Evolutionary conservation across 2,329 filamentous ascomycete genomes (phyloP).

Genomic region (Verticillium albo-atrum): DNA sequence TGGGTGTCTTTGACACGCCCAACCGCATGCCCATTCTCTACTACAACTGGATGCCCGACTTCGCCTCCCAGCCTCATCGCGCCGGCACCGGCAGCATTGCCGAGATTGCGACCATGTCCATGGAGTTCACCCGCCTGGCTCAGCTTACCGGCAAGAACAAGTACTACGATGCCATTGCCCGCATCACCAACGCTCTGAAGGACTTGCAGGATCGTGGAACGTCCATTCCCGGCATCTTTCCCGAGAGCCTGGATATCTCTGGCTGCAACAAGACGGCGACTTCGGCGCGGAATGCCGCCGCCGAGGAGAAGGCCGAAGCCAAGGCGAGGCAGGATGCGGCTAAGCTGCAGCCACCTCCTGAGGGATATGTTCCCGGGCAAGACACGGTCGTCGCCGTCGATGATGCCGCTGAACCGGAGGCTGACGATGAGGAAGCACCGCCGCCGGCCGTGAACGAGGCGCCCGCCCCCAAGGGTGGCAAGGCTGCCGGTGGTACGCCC

Average conservation of each 20-base stretch:
- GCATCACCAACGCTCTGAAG: conserved; percentile 77
- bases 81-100: conserved; percentile 56
- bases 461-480: neutral
- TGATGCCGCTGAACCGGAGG: neutral
- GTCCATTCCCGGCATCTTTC: conserved; percentile 74
- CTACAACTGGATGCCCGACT: conserved; percentile 70
- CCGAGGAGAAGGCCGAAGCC: conserved; percentile 29
- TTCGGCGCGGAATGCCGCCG: conserved; percentile 15
- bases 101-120: conserved; percentile 74
- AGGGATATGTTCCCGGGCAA: neutral
- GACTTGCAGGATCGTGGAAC: conserved; percentile 67
- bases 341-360: neutral
- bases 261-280: conserved; percentile 63
- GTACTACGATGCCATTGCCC: conserved; percentile 86
- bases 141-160: conserved; percentile 77
- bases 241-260: conserved; percentile 69
- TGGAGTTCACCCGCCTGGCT: conserved; percentile 87
- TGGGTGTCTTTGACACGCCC: conserved; percentile 83
- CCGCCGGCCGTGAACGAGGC: neutral
- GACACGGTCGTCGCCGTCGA: neutral
- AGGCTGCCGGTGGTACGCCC: neutral
- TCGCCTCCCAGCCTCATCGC: conserved; percentile 57
- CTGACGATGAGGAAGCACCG: neutral
- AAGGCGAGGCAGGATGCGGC: conserved; percentile 15
- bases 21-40: conserved; percentile 87